These are phyloP conservation scores for Elaphomyces granulatus DNA, from an alignment of 495 filamentous ascomycete genomes.

Conservation along the genomic window DNA sequence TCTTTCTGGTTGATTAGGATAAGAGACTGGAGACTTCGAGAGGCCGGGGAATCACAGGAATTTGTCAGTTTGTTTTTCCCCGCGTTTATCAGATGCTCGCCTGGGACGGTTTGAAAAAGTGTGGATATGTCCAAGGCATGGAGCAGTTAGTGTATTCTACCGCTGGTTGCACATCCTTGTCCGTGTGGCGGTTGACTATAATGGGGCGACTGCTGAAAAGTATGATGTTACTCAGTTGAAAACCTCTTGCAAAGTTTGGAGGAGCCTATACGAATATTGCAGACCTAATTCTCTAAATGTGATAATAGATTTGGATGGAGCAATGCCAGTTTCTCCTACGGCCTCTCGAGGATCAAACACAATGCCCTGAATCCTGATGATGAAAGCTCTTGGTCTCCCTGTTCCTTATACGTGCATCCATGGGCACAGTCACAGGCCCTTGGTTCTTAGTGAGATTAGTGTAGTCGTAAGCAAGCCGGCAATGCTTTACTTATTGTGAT, in stretches of 20 bases:
- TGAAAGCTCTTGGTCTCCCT: background rate
- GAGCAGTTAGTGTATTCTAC: slow-evolving; percentile 62
- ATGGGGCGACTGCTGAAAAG: slow-evolving; percentile 77
- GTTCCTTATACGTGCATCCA: too few relatives aligned
- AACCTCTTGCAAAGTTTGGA: slow-evolving; percentile 68
- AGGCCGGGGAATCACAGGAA: too few relatives aligned
- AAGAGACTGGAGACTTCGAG: too few relatives aligned
- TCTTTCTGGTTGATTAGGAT: too few relatives aligned
- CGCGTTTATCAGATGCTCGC: slow-evolving; percentile 85
- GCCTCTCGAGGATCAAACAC: slow-evolving; percentile 47
- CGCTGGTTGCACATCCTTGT: slow-evolving; percentile 79
- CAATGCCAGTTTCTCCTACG: slow-evolving; percentile 71
- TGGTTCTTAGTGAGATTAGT: too few relatives aligned
- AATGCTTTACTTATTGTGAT: too few relatives aligned
- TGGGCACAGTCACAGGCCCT: too few relatives aligned
- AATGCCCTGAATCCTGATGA: background rate
- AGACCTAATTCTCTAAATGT: too few relatives aligned
- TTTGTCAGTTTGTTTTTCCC: too few relatives aligned
- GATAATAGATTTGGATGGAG: slow-evolving; percentile 86
- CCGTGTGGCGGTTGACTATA: slow-evolving; percentile 73
- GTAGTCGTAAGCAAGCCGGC: too few relatives aligned
- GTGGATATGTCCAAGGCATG: slow-evolving; percentile 64
- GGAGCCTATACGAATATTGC: too few relatives aligned
- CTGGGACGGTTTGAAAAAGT: slow-evolving; percentile 64
- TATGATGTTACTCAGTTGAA: slow-evolving; percentile 67